A percentile compares a stretch with the other conserved stretches of the same genome.
phyloP scores from a whole-genome alignment of 78 protist genomes.

The Emiliania huxleyi region DNA sequence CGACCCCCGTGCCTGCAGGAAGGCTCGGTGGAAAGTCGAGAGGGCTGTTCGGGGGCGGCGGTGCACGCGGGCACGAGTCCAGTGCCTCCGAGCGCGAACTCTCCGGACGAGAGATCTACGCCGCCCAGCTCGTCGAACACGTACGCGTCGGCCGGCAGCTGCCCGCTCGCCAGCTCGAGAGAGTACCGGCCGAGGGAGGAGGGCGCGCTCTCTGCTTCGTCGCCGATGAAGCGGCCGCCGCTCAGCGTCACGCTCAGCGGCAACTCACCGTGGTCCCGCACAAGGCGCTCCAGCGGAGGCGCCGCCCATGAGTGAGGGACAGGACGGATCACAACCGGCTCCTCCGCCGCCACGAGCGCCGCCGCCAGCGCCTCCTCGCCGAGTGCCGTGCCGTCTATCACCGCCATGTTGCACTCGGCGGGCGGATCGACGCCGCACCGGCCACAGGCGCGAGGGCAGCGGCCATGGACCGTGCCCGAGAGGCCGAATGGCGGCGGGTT shows the following conservation, averaged over 20 bases:
- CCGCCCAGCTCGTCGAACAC: not conserved
- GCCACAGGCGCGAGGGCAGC: not conserved
- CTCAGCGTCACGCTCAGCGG: not conserved
- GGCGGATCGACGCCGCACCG: not conserved
- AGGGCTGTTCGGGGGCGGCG: no score
- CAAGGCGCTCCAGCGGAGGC: not conserved
- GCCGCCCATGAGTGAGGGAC: not conserved
- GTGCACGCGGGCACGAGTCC: not conserved
- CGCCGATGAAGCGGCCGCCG: not conserved
- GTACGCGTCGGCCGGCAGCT: not conserved
- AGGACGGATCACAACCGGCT: not conserved
- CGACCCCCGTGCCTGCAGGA: no score
- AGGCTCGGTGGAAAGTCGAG: no score
- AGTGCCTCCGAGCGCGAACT: not conserved
- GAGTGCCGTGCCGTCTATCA: not conserved
- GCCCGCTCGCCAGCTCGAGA: not conserved
- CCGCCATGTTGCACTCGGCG: not conserved
- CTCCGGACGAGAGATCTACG: not conserved
- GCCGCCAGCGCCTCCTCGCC: not conserved
- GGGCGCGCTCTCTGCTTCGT: not conserved
- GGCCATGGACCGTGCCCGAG: not conserved
- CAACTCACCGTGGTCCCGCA: not conserved
- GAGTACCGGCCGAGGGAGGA: not conserved
- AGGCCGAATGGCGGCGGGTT: not conserved
- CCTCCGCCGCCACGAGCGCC: not conserved